phyloP scores from a whole-genome alignment of 345 rosid genomes.

The Lumnitzera littorea region DNA sequence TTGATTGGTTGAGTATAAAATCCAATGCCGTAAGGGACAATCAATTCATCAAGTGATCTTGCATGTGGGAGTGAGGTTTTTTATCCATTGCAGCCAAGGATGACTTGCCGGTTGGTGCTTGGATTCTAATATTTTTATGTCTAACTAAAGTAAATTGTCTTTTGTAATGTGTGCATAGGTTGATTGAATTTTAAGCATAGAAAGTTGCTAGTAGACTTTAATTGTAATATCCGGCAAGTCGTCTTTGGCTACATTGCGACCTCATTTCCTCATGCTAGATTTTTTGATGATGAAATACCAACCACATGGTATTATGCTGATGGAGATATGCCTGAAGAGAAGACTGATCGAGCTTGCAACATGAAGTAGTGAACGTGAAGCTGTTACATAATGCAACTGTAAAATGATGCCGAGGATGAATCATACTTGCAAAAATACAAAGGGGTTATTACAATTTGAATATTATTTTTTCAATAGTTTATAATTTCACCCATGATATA shows the following conservation, averaged over 20 bases:
- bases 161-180: too few species aligned
- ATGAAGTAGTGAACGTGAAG: too few species aligned
- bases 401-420: too few species aligned
- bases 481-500: too few species aligned
- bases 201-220: neutral
- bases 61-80: conserved; percentile 43
- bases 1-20: neutral
- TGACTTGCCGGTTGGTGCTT: conserved; percentile 58
- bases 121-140: neutral
- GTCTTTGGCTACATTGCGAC: conserved; percentile 42
- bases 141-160: too few species aligned
- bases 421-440: too few species aligned
- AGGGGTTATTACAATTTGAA: too few species aligned
- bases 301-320: too few species aligned
- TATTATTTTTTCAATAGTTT: too few species aligned
- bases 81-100: conserved; percentile 58
- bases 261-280: conserved; percentile 58
- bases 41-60: conserved; percentile 38
- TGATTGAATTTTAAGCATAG: neutral
- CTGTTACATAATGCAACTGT: too few species aligned
- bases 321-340: neutral
- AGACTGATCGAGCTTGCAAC: neutral
- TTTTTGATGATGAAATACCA: conserved; percentile 23
- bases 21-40: neutral
- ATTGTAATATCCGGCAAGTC: conserved; percentile 36